Percentiles rank a stretch among this genome's conserved stretches.
Conservation (phyloP, 2,329 filamentous ascomycete species). For the Ophiostoma sp. region DNA sequence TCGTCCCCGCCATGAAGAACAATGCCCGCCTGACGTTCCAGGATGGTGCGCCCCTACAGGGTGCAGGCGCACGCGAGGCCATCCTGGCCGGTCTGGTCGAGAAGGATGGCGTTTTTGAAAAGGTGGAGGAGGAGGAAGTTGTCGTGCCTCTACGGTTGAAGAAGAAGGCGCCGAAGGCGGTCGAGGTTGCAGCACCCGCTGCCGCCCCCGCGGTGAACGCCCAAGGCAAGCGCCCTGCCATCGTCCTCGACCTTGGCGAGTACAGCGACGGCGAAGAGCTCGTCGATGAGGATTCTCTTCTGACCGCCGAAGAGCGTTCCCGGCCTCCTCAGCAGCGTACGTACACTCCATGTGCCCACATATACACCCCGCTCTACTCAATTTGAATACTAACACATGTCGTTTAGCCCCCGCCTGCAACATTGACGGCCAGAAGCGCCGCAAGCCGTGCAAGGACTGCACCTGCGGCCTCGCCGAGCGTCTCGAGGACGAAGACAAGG, state of each 20-base stretch:
- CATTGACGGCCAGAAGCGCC: conserved; percentile 81
- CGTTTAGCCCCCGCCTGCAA: conserved; percentile 74
- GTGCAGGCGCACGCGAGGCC: conserved; percentile 68
- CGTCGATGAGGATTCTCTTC: conserved; percentile 85
- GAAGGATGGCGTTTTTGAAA: conserved; percentile 68
- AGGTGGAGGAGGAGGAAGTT: conserved; percentile 63
- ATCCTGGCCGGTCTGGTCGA: conserved; percentile 77
- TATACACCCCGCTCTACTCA: not conserved
- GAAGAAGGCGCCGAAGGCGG: conserved; percentile 38
- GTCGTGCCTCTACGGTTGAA: conserved; percentile 67
- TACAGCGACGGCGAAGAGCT: conserved; percentile 73
- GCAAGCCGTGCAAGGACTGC: conserved; percentile 96
- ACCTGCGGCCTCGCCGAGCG: conserved; percentile 88
- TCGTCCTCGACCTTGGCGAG: conserved; percentile 48
- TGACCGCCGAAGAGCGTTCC: conserved; percentile 82
- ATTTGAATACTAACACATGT: conserved; percentile 21
- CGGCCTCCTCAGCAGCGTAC: conserved; percentile 77
- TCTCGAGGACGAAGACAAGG: conserved; percentile 77
- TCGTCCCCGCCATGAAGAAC: conserved; percentile 70
- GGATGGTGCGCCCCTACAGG: conserved; percentile 56
- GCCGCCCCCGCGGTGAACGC: not conserved
- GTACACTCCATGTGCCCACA: conserved; percentile 40
- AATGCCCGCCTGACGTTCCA: conserved; percentile 70
- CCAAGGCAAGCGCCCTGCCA: conserved; percentile 26
- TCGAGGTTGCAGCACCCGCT: not conserved